These are phyloP conservation scores for Vaccinium darrowii DNA, from an alignment of 148 eudicot species.

Conservation along the genomic window DNA sequence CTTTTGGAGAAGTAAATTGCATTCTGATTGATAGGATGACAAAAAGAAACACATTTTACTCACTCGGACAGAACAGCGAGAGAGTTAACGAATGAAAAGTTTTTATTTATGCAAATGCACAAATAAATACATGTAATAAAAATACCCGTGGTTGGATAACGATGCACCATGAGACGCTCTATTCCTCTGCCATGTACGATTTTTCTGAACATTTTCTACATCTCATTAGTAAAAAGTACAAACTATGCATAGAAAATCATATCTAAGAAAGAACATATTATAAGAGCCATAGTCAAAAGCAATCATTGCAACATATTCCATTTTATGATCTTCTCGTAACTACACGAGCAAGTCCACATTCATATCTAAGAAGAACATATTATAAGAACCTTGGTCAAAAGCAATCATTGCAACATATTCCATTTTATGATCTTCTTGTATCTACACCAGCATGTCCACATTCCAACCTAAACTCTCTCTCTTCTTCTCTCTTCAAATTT, in stretches of 20 bases:
- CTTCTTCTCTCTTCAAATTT: background rate
- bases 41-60: constrained; percentile 15
- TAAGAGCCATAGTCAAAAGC: background rate
- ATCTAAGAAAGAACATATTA: background rate
- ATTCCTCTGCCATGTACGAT: constrained; percentile 48
- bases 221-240: constrained; percentile 16
- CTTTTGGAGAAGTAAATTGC: constrained; percentile 43
- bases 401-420: background rate
- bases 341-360: background rate
- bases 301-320: background rate
- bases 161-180: constrained; percentile 40
- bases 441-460: background rate
- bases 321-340: background rate
- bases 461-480: background rate
- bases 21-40: constrained; percentile 43
- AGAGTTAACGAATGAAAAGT: background rate
- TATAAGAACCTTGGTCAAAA: background rate
- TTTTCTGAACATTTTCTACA: constrained; percentile 50
- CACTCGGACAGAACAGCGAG: constrained; percentile 4
- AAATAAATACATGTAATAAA: background rate
- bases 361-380: background rate
- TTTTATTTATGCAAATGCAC: background rate
- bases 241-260: background rate
- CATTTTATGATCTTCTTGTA: background rate
- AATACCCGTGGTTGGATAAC: constrained; percentile 57